These are phyloP conservation scores for Epicoccum nigrum DNA, from an alignment of 2,329 filamentous ascomycete genomes.

Conservation along the genomic window DNA sequence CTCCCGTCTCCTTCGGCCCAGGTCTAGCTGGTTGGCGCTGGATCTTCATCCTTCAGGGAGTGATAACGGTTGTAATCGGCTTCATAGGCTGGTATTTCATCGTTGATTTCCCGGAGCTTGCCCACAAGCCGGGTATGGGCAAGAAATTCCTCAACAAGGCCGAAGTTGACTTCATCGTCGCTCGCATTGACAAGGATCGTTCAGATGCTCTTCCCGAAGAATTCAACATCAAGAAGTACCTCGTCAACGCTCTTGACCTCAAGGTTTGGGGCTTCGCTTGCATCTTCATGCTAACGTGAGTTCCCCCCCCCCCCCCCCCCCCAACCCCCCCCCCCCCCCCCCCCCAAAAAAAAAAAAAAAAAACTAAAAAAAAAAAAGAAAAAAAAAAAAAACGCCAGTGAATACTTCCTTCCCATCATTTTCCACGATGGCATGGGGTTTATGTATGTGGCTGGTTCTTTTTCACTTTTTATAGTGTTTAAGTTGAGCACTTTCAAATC, in stretches of 20 bases:
- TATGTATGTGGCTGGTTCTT: no score
- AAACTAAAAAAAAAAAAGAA: no score
- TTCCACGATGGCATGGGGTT: no score
- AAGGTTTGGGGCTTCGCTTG: constrained; percentile 32
- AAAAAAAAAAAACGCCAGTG: no score
- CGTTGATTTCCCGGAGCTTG: constrained; percentile 36
- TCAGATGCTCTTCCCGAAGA: constrained; percentile 37
- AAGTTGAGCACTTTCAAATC: no score
- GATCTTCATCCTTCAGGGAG: constrained; percentile 35
- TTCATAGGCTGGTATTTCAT: constrained; percentile 32
- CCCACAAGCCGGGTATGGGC: constrained; percentile 26
- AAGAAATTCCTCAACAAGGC: constrained; percentile 36
- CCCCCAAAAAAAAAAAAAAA: no score
- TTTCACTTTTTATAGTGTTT: no score
- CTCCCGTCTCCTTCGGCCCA: constrained; percentile 30
- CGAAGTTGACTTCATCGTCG: constrained; percentile 37
- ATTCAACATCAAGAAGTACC: constrained; percentile 31
- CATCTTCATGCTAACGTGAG: constrained; percentile 32
- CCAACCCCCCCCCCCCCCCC: no score
- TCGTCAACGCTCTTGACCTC: constrained; percentile 25
- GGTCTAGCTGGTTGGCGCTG: constrained; percentile 44
- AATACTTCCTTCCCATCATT: no score
- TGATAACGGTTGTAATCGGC: constrained; percentile 29
- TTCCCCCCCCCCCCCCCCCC: no score
- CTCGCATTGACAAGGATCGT: constrained; percentile 36